These are phyloP conservation scores for Lasiosphaeriaceae sp. DNA, from an alignment of 495 filamentous ascomycete species.

Conservation along the genomic window DNA sequence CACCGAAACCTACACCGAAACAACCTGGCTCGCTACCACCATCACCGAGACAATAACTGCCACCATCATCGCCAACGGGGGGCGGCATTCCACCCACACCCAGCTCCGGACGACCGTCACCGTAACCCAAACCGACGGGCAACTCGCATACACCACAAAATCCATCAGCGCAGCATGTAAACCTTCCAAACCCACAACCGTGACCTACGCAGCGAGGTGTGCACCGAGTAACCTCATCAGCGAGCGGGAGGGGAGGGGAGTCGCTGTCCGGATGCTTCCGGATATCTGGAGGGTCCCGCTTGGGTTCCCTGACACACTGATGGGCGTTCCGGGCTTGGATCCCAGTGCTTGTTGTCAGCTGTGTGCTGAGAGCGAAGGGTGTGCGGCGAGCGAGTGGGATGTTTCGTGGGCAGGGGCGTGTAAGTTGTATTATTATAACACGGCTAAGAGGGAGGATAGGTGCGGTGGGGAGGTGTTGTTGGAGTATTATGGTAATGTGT, in stretches of 20 bases:
- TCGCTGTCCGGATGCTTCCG: constrained; percentile 3
- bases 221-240: constrained; percentile 12
- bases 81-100: constrained; percentile 6
- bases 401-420: too few species aligned
- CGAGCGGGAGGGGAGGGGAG: constrained; percentile 8
- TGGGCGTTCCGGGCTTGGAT: constrained; percentile 11
- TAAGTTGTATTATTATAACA: too few species aligned
- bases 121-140: constrained; percentile 6
- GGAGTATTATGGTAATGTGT: too few species aligned
- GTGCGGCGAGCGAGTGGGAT: too few species aligned
- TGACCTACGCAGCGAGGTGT: constrained; percentile 9
- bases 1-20: constrained; percentile 8
- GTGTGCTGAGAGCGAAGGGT: too few species aligned
- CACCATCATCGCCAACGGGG: background rate
- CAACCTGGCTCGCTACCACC: constrained; percentile 6
- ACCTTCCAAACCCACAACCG: background rate
- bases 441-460: too few species aligned
- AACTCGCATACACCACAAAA: constrained; percentile 10
- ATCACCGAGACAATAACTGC: constrained; percentile 1
- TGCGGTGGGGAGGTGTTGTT: too few species aligned
- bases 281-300: constrained; percentile 9
- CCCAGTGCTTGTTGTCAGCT: constrained; percentile 15
- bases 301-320: constrained; percentile 5
- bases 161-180: background rate
- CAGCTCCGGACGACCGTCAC: constrained; percentile 7